phyloP scores from a whole-genome alignment of 2,329 filamentous ascomycete species.

The Penicillium sp. region DNA sequence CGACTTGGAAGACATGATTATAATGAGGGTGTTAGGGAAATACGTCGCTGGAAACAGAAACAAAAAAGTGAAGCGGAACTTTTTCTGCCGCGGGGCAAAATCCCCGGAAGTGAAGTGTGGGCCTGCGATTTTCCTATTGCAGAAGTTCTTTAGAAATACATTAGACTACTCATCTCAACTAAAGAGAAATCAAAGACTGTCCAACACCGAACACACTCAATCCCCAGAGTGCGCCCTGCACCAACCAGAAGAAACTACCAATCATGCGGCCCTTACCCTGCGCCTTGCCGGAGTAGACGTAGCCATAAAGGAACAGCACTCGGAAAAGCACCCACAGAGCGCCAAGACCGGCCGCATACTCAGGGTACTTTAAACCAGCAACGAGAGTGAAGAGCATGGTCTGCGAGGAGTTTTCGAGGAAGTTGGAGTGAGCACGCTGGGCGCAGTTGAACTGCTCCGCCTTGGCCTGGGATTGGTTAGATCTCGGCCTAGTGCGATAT shows the following conservation, averaged over 20 bases:
- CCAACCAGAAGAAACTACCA: slow-evolving; percentile 42
- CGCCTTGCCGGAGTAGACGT: slow-evolving; percentile 43
- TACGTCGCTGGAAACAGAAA: neutral
- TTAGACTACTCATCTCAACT: neutral
- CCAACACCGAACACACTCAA: slow-evolving; percentile 41
- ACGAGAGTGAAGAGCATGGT: slow-evolving; percentile 56
- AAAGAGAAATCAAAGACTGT: slow-evolving; percentile 30
- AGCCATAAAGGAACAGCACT: slow-evolving; percentile 52
- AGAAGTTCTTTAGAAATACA: too few species aligned
- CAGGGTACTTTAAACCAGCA: slow-evolving; percentile 57
- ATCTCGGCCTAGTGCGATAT: neutral
- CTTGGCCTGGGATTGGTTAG: slow-evolving; percentile 32
- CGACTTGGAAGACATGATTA: slow-evolving; percentile 48
- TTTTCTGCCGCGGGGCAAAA: slow-evolving; percentile 24
- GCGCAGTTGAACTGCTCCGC: slow-evolving; percentile 56
- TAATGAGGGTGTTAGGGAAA: neutral
- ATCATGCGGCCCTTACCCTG: slow-evolving; percentile 40
- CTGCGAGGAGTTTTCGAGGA: slow-evolving; percentile 59
- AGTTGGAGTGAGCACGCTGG: slow-evolving; percentile 61
- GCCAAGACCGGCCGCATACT: slow-evolving; percentile 49
- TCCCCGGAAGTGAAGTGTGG: slow-evolving; percentile 2
- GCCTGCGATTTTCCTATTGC: neutral
- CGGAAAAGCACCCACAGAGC: slow-evolving; percentile 54
- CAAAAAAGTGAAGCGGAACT: slow-evolving; percentile 8
- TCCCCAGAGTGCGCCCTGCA: slow-evolving; percentile 44